These are phyloP conservation scores for Xenoacremonium recifei DNA, from an alignment of 2,329 filamentous ascomycete species.

Conservation along the genomic window DNA sequence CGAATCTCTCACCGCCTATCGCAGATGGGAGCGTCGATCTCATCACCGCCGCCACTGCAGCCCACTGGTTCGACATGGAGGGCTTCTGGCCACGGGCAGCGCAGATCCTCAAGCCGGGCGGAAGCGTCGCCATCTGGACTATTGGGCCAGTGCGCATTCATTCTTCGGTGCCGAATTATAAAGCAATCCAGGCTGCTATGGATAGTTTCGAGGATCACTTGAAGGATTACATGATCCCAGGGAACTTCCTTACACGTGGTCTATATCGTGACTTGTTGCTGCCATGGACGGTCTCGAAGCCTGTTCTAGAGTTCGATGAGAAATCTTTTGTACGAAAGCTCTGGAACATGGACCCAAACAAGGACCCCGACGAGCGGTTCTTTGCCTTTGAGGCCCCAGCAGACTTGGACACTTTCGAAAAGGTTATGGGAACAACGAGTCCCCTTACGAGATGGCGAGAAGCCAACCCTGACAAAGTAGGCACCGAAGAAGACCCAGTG, in stretches of 20 bases:
- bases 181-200: constrained; percentile 40
- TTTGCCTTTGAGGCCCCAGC: constrained; percentile 18
- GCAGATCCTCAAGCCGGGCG: constrained; percentile 47
- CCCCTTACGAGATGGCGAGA: constrained; percentile 43
- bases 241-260: constrained; percentile 40
- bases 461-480: constrained; percentile 38
- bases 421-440: constrained; percentile 36
- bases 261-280: constrained; percentile 43
- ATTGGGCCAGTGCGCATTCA: constrained; percentile 29
- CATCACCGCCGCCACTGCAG: constrained; percentile 49
- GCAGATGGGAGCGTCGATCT: constrained; percentile 43
- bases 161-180: constrained; percentile 35
- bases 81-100: constrained; percentile 48
- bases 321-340: constrained; percentile 38
- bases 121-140: constrained; percentile 53
- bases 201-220: constrained; percentile 37
- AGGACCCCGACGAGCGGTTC: constrained; percentile 23
- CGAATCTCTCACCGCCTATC: constrained; percentile 26
- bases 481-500: constrained; percentile 39
- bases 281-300: constrained; percentile 45
- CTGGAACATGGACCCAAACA: constrained; percentile 32
- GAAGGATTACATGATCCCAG: constrained; percentile 35
- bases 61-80: constrained; percentile 58
- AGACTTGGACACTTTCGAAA: constrained; percentile 35
- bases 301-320: constrained; percentile 38